phyloP scores from a whole-genome alignment of 495 filamentous ascomycete species.

The Clavariopsis aquatica region DNA sequence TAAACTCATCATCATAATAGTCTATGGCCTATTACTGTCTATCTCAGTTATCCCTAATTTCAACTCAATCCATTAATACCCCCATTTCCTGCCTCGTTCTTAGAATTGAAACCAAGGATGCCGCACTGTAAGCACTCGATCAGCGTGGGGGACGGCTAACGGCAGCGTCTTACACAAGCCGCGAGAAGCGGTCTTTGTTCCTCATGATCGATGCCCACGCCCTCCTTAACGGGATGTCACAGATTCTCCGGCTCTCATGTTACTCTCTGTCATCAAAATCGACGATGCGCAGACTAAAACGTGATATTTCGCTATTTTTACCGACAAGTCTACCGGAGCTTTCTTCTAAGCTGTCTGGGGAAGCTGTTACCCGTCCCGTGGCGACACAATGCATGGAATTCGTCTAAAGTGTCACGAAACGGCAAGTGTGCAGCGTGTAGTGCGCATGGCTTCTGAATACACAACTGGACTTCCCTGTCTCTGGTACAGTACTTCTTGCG shows the following conservation, averaged over 20 bases:
- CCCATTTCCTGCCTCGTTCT: not conserved
- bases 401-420: slow-evolving; percentile 15
- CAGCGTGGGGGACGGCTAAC: not conserved
- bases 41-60: too few species aligned
- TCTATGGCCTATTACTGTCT: too few species aligned
- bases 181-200: not conserved
- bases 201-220: not conserved
- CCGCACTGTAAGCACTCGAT: not conserved
- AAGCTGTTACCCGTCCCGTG: slow-evolving; percentile 12
- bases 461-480: not conserved
- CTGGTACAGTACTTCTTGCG: too few species aligned
- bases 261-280: too few species aligned
- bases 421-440: not conserved
- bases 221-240: too few species aligned
- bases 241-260: too few species aligned
- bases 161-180: not conserved
- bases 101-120: not conserved
- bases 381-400: not conserved
- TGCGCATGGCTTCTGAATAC: not conserved
- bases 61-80: too few species aligned
- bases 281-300: too few species aligned
- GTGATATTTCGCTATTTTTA: too few species aligned
- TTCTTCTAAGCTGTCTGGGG: not conserved
- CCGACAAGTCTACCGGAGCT: slow-evolving; percentile 2
- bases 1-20: too few species aligned